A percentile compares a stretch with the other conserved stretches of the same genome.
Evolutionary conservation across 805 yeast genomes (phyloP).

Genomic region (Candida odintsovae): DNA sequence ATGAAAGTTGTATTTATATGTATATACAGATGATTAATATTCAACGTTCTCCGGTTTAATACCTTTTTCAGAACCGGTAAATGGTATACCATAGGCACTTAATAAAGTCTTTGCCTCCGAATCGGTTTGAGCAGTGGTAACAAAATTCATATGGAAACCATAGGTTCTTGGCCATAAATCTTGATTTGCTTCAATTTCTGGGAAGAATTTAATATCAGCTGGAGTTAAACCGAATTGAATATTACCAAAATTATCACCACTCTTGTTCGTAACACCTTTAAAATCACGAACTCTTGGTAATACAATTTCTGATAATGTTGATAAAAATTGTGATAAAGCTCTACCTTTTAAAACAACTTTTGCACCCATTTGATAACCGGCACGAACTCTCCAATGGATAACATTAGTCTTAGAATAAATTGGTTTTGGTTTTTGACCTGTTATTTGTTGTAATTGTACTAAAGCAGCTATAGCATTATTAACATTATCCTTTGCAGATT

Average conservation of each 20-base stretch:
- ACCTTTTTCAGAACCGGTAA: constrained; percentile 46
- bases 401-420: constrained; percentile 74
- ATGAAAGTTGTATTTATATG: not conserved
- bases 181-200: constrained; percentile 86
- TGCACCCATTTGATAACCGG: constrained; percentile 90
- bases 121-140: constrained; percentile 87
- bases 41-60: constrained; percentile 21
- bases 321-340: constrained; percentile 77
- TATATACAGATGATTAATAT: constrained; percentile 8
- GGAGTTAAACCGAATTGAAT: constrained; percentile 78
- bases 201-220: constrained; percentile 76
- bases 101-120: constrained; percentile 81
- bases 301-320: constrained; percentile 86
- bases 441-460: constrained; percentile 83
- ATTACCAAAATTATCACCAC: constrained; percentile 86
- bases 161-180: constrained; percentile 85
- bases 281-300: constrained; percentile 90
- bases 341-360: constrained; percentile 71
- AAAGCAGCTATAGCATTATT: constrained; percentile 72
- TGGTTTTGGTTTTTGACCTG: constrained; percentile 79
- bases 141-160: constrained; percentile 80
- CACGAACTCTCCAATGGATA: constrained; percentile 80
- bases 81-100: constrained; percentile 79
- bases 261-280: constrained; percentile 63
- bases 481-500: constrained; percentile 61